Conservation (phyloP, 2,329 filamentous ascomycete genomes). For the Stagonosporopsis rhizophila region DNA sequence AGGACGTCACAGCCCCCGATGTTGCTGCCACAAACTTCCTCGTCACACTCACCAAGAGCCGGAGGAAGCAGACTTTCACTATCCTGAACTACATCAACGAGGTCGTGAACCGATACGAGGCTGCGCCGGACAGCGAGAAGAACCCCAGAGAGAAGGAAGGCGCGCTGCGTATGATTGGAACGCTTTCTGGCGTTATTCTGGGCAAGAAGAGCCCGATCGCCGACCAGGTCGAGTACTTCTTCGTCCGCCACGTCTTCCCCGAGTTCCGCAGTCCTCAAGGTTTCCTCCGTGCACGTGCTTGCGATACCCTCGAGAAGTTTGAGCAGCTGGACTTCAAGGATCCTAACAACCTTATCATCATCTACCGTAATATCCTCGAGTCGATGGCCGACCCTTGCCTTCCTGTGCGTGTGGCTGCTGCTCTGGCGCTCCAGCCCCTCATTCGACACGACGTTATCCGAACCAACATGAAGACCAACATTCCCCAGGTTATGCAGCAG, state of each 20-base stretch:
- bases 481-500: constrained; percentile 99
- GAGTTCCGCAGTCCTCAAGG: constrained; percentile 94
- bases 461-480: constrained; percentile 95
- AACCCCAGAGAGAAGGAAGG: constrained; percentile 96
- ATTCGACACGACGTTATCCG: constrained; percentile 96
- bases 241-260: constrained; percentile 97
- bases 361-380: constrained; percentile 95
- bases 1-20: constrained; percentile 94
- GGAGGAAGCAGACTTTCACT: constrained; percentile 94
- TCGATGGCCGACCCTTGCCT: constrained; percentile 95
- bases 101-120: constrained; percentile 91
- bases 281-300: constrained; percentile 91
- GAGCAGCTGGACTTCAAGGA: constrained; percentile 98
- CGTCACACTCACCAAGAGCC: constrained; percentile 89
- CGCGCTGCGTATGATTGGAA: constrained; percentile 95
- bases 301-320: constrained; percentile 97
- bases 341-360: constrained; percentile 90
- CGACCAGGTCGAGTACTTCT: constrained; percentile 97
- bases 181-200: constrained; percentile 88
- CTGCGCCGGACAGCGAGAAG: constrained; percentile 84
- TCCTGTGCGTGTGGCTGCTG: constrained; percentile 91
- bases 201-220: constrained; percentile 99
- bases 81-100: constrained; percentile 95
- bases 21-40: constrained; percentile 97
- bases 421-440: constrained; percentile 90